Percentiles rank a stretch among this genome's conserved stretches.
Conservation (phyloP, 2,329 filamentous ascomycete genomes). For the Pseudogymnoascus sp. region DNA sequence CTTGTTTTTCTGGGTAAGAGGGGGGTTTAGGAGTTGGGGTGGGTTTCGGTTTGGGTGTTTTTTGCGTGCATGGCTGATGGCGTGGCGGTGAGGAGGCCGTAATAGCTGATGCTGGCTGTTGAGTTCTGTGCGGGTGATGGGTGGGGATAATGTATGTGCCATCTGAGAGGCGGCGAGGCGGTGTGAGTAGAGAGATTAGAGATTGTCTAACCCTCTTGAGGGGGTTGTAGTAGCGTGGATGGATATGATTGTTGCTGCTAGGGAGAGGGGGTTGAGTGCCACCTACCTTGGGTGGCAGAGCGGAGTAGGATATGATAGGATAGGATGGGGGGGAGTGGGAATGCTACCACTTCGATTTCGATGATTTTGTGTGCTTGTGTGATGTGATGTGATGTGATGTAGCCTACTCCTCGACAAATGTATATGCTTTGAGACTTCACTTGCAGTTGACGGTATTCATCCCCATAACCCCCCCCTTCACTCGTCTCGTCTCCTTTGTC, state of each 20-base stretch:
- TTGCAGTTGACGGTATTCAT: too few relatives aligned
- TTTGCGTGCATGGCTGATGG: neutral
- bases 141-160: neutral
- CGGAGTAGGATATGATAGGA: neutral
- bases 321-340: neutral
- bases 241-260: too few relatives aligned
- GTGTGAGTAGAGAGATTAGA: neutral
- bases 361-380: neutral
- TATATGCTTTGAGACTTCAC: too few relatives aligned
- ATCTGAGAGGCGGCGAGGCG: neutral
- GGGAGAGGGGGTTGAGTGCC: neutral
- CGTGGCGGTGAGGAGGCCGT: neutral
- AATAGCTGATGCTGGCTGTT: neutral
- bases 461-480: too few relatives aligned
- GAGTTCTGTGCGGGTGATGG: too few relatives aligned
- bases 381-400: neutral
- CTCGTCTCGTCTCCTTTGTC: too few relatives aligned
- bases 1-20: neutral
- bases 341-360: neutral
- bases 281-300: neutral
- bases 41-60: too few relatives aligned
- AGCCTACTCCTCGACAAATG: too few relatives aligned
- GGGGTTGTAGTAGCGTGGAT: neutral
- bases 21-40: neutral
- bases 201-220: neutral